Evolutionary conservation across 139 green algal species (phyloP), one percentile per base, ranked within the genome.

Genomic region (Zygnema circumcarinatum): DNA sequence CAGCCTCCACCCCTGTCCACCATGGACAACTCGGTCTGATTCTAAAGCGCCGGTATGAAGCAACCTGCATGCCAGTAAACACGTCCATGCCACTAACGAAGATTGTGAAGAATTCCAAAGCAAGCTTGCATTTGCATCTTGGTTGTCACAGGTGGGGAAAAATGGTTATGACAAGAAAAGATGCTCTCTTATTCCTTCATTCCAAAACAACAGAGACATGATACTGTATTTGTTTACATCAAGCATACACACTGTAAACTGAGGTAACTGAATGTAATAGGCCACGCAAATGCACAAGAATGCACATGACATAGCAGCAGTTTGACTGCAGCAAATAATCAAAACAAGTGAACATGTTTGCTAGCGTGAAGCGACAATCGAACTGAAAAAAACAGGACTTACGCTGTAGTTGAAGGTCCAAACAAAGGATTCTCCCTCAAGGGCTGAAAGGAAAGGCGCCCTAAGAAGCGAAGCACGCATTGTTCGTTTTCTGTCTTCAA

Each of bases 1-100:
- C 35, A 89, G 76, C 84, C 84, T 78, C 76, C 79, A 89, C 33
- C 79, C 79, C 38, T 89, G 47, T 68, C 53, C 38, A 69, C n/a
- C 35, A 52, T 86, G 33, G 33, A 79, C 79, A 29, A 88, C 76
- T 35, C n/a, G 25, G 75, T 87, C 68, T 32, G 73, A 36, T 29
- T 88, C 38, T 20, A 89, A 56, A 20, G 35, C 84, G 29, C 84
- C 84, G 56, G 86, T 88, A 39, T 89, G n/a, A 52, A 90, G 79
- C 41, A 89, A 79, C 79, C 82, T 88, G 1, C 39, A 36, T 29
- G 36, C 67, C 53, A 86, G 42, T 36, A 36, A 38, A 67, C 31
- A 29, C 31, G 20, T 38, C 29, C 75, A 2, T 29, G n/a, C 3
- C 32, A 32, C 32, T 31, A n/a, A 38, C 38, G 2, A 38, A 84